These are phyloP conservation scores for Fraxinus angustifolia DNA, from an alignment of 305 asterid genomes.

Conservation along the genomic window DNA sequence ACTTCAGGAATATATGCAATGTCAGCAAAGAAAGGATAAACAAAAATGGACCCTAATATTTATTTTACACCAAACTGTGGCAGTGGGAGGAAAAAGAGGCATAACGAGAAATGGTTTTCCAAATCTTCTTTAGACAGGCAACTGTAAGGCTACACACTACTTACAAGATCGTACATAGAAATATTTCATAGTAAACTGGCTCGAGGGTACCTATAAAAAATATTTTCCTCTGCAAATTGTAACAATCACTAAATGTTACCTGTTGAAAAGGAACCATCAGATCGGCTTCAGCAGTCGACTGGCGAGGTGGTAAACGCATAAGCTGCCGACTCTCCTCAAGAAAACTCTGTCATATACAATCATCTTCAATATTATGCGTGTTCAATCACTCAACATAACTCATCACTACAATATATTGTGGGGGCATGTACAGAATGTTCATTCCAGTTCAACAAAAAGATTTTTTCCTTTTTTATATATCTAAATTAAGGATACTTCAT, in stretches of 20 bases:
- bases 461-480: not conserved
- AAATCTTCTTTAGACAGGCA: slow-evolving; percentile 6
- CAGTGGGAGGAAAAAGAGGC: slow-evolving; percentile 10
- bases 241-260: slow-evolving; percentile 39
- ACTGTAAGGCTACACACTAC: not conserved
- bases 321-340: slow-evolving; percentile 97
- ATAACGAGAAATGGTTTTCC: slow-evolving; percentile 10
- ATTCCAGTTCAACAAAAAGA: slow-evolving; percentile 6
- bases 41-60: not conserved
- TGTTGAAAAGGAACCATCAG: slow-evolving; percentile 96
- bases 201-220: slow-evolving; percentile 17
- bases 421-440: slow-evolving; percentile 8
- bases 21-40: slow-evolving; percentile 2
- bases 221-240: slow-evolving; percentile 4
- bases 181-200: slow-evolving; percentile 1
- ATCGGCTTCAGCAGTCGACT: slow-evolving; percentile 98
- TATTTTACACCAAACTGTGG: slow-evolving; percentile 3
- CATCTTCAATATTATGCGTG: slow-evolving; percentile 22
- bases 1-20: slow-evolving; percentile 21
- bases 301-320: slow-evolving; percentile 98
- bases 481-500: slow-evolving; percentile 11
- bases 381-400: slow-evolving; percentile 16
- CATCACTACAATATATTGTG: not conserved
- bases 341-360: slow-evolving; percentile 65
- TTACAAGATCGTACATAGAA: slow-evolving; percentile 15